phyloP scores from a whole-genome alignment of 495 filamentous ascomycete genomes.

The Neurospora africana region DNA sequence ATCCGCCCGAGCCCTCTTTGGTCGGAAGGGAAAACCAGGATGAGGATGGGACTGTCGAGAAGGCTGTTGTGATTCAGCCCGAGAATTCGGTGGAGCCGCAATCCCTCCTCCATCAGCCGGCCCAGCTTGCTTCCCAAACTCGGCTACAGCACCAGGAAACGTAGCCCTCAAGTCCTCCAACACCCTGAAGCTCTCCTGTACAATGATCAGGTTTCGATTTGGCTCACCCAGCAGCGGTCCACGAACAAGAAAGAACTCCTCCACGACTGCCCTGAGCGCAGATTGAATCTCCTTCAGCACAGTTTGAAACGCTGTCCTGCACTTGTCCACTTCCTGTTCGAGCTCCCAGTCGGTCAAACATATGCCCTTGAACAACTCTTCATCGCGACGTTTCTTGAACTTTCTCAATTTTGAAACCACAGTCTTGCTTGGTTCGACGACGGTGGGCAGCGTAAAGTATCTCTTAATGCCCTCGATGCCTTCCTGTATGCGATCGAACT shows the following conservation, averaged over 20 bases:
- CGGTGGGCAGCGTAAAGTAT: not conserved
- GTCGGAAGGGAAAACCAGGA: too few species aligned
- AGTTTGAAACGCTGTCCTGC: not conserved
- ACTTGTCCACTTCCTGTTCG: not conserved
- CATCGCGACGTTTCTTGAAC: not conserved
- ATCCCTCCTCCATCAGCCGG: not conserved
- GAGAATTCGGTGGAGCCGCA: not conserved
- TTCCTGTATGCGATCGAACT: not conserved
- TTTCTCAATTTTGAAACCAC: not conserved
- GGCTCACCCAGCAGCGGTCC: not conserved
- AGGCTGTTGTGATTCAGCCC: not conserved
- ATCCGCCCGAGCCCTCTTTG: not conserved
- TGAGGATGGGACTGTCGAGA: too few species aligned
- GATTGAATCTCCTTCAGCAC: not conserved
- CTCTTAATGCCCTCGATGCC: not conserved
- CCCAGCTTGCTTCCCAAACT: not conserved
- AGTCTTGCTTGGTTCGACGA: not conserved
- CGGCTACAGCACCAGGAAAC: not conserved
- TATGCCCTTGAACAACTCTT: not conserved
- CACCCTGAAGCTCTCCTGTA: not conserved
- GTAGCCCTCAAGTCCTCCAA: not conserved
- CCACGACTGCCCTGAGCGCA: not conserved
- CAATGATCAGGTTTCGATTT: not conserved
- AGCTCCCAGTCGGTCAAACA: not conserved
- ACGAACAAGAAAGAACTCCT: not conserved